These are phyloP conservation scores for Botrytis tulipae DNA, from an alignment of 2,329 filamentous ascomycete species.

Conservation along the genomic window DNA sequence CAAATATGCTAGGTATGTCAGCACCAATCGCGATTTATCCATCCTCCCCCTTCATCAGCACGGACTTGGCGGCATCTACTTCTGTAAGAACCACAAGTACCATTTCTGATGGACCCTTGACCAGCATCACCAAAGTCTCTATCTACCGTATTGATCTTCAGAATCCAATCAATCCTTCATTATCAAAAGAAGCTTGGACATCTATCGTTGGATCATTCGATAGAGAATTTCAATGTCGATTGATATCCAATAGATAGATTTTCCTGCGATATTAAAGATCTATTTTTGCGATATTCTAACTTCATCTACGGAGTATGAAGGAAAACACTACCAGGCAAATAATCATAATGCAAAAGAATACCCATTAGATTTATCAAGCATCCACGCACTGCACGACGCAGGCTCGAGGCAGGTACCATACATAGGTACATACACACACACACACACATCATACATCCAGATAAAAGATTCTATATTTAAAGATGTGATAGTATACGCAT, in stretches of 20 bases:
- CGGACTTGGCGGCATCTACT: constrained; percentile 15
- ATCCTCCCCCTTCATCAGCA: not conserved
- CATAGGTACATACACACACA: not conserved
- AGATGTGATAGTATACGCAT: not conserved
- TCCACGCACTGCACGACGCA: not conserved
- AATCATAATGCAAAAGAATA: not conserved
- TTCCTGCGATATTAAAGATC: not conserved
- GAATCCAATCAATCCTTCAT: constrained; percentile 11
- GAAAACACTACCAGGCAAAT: not conserved
- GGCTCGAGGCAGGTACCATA: constrained; percentile 1
- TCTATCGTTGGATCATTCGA: not conserved
- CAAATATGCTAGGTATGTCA: not conserved
- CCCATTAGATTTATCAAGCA: not conserved
- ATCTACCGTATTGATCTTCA: constrained; percentile 3
- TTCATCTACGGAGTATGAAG: not conserved
- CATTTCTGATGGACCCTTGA: not conserved
- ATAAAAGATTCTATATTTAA: not conserved
- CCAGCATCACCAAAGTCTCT: not conserved
- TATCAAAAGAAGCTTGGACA: constrained; percentile 10
- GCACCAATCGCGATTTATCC: constrained; percentile 9
- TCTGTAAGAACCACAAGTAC: constrained; percentile 1
- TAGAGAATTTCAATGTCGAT: not conserved
- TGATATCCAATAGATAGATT: not conserved
- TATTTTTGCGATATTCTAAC: not conserved
- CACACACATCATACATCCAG: not conserved